These are phyloP conservation scores for Sordariomycetes sp. DNA, from an alignment of 2,329 filamentous ascomycete species.

Conservation along the genomic window DNA sequence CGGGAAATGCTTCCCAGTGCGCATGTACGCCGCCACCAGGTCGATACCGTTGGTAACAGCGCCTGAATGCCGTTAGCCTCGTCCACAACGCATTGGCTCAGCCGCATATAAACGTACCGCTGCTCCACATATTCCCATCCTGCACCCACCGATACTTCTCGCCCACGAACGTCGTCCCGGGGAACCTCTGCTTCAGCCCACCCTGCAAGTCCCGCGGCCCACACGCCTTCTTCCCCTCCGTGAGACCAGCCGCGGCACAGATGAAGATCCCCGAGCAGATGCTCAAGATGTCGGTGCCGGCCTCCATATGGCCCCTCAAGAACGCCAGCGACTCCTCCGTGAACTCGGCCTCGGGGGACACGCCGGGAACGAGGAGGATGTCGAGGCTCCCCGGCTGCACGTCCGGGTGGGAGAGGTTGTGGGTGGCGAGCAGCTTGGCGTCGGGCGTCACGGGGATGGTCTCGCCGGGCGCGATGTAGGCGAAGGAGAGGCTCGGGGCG, in stretches of 20 bases:
- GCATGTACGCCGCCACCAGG: conserved; percentile 39
- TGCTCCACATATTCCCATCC: conserved; percentile 44
- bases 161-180: conserved; percentile 29
- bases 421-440: conserved; percentile 25
- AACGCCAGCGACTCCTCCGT: conserved; percentile 26
- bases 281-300: conserved; percentile 34
- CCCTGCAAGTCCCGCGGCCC: conserved; percentile 34
- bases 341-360: conserved; percentile 25
- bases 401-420: conserved; percentile 30
- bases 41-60: conserved; percentile 47
- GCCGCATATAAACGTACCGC: conserved; percentile 27
- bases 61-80: conserved; percentile 18
- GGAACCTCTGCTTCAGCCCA: conserved; percentile 24
- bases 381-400: conserved; percentile 40
- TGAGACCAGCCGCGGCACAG: conserved; percentile 35
- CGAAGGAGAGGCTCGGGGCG: conserved; percentile 30
- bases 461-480: conserved; percentile 31
- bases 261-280: conserved; percentile 40
- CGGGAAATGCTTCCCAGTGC: conserved; percentile 30
- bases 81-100: neutral
- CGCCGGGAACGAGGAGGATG: conserved; percentile 38
- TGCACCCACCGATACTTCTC: conserved; percentile 36
- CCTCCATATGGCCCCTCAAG: conserved; percentile 27
- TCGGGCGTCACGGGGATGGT: conserved; percentile 29
- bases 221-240: conserved; percentile 32